Conservation (phyloP, 2,329 filamentous ascomycete genomes). For the Helotiales sp. region DNA sequence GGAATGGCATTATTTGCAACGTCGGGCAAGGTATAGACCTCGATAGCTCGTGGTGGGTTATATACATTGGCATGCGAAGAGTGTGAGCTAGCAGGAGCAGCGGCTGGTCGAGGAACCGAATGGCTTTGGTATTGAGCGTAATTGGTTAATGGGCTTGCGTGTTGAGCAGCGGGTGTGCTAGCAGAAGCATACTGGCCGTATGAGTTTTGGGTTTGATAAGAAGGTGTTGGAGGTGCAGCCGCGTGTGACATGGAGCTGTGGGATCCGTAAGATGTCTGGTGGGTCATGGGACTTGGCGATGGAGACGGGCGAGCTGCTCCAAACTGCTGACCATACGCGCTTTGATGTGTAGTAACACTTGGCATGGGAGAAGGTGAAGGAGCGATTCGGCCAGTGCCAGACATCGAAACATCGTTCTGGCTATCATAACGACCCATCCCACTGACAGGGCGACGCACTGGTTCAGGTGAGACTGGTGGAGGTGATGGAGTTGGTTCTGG, state of each 20-base stretch:
- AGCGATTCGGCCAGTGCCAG: constrained; percentile 22
- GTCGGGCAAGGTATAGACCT: constrained; percentile 65
- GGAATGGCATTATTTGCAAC: constrained; percentile 64
- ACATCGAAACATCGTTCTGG: constrained; percentile 30
- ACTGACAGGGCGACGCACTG: constrained; percentile 37
- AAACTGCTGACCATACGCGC: constrained; percentile 33
- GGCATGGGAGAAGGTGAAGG: constrained; percentile 30
- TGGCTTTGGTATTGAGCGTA: constrained; percentile 29
- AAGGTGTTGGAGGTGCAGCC: constrained; percentile 26
- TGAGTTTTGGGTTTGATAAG: constrained; percentile 25
- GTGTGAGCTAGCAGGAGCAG: constrained; percentile 20
- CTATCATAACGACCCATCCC: constrained; percentile 31
- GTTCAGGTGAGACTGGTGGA: constrained; percentile 47
- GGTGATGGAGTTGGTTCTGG: constrained; percentile 67
- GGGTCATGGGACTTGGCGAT: constrained; percentile 31
- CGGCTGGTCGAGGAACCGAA: constrained; percentile 18
- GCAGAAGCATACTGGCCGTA: constrained; percentile 23
- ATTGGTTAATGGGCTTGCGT: constrained; percentile 24
- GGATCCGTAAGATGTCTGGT: constrained; percentile 32
- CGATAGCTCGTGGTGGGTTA: constrained; percentile 59
- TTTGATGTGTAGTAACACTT: constrained; percentile 19
- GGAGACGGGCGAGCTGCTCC: constrained; percentile 28
- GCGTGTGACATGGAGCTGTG: constrained; percentile 24
- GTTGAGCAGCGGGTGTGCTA: constrained; percentile 27
- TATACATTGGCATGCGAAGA: constrained; percentile 41